These are phyloP conservation scores for Alternaria sp. DNA, from an alignment of 2,329 filamentous ascomycete species.

Conservation along the genomic window DNA sequence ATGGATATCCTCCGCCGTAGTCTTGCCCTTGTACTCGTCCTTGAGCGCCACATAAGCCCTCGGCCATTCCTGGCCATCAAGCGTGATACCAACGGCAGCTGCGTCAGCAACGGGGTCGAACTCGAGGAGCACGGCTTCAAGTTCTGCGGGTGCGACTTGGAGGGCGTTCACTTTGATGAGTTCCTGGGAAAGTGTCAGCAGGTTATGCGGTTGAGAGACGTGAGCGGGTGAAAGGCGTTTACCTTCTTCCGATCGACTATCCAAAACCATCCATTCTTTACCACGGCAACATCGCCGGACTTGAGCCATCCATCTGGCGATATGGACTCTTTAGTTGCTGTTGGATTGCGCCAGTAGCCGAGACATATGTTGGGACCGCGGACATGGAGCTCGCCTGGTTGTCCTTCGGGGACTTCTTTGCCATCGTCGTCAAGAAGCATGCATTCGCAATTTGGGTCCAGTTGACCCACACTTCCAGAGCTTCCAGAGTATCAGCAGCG, in stretches of 20 bases:
- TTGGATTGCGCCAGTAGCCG: constrained; percentile 53
- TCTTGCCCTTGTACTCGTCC: constrained; percentile 53
- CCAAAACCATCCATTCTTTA: constrained; percentile 47
- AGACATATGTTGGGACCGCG: constrained; percentile 53
- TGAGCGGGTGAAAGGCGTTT: neutral
- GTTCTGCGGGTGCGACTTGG: constrained; percentile 49
- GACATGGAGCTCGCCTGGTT: constrained; percentile 52
- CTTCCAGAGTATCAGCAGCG: constrained; percentile 13
- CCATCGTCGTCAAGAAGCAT: constrained; percentile 55
- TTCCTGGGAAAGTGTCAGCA: constrained; percentile 31
- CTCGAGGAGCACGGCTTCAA: constrained; percentile 62
- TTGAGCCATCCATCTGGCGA: constrained; percentile 52
- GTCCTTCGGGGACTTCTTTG: constrained; percentile 49
- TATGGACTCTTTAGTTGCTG: constrained; percentile 50
- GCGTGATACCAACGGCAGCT: constrained; percentile 63
- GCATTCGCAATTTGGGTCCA: constrained; percentile 52
- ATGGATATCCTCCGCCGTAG: constrained; percentile 38
- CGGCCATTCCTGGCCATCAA: constrained; percentile 61
- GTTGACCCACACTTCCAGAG: constrained; percentile 51
- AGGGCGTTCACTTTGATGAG: constrained; percentile 55
- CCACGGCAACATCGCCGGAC: constrained; percentile 47
- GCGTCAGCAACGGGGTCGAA: constrained; percentile 63
- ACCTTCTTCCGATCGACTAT: constrained; percentile 51
- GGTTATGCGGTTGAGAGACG: neutral
- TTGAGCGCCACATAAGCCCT: constrained; percentile 63